Conservation (phyloP, 2,329 filamentous ascomycete genomes). For the Cladophialophora psammophila region DNA sequence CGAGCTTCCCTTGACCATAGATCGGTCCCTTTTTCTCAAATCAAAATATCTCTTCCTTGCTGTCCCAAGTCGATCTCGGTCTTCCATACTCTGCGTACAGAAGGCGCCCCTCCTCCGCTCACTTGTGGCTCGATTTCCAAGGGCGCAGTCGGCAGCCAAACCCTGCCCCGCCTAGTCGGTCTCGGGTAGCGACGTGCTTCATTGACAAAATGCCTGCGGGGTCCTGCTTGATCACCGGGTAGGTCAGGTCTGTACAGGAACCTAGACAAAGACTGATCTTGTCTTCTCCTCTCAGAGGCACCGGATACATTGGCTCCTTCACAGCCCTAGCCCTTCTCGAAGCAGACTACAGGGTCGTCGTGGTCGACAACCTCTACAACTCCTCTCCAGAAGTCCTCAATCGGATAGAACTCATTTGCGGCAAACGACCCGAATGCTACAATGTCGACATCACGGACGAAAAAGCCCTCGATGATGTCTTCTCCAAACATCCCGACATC, state of each 20-base stretch:
- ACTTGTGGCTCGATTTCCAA: background rate
- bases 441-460: constrained; percentile 89
- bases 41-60: background rate
- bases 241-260: constrained; percentile 50
- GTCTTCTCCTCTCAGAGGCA: constrained; percentile 70
- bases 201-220: constrained; percentile 72
- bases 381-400: constrained; percentile 90
- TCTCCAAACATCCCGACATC: constrained; percentile 87
- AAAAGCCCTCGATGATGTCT: constrained; percentile 81
- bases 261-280: constrained; percentile 21
- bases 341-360: constrained; percentile 94
- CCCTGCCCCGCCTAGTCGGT: constrained; percentile 19
- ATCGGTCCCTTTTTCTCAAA: background rate
- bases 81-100: background rate
- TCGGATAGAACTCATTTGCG: constrained; percentile 91
- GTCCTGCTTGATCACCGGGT: constrained; percentile 93
- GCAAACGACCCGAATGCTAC: constrained; percentile 85
- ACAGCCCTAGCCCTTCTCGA: constrained; percentile 90
- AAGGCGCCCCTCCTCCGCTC: background rate
- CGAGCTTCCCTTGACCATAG: constrained; percentile 5
- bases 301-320: constrained; percentile 99
- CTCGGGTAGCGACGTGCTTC: constrained; percentile 29
- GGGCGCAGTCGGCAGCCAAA: background rate
- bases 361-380: constrained; percentile 97
- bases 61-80: background rate